Evolutionary conservation across 805 yeast genomes (phyloP).

Genomic region (Candida ortonii): DNA sequence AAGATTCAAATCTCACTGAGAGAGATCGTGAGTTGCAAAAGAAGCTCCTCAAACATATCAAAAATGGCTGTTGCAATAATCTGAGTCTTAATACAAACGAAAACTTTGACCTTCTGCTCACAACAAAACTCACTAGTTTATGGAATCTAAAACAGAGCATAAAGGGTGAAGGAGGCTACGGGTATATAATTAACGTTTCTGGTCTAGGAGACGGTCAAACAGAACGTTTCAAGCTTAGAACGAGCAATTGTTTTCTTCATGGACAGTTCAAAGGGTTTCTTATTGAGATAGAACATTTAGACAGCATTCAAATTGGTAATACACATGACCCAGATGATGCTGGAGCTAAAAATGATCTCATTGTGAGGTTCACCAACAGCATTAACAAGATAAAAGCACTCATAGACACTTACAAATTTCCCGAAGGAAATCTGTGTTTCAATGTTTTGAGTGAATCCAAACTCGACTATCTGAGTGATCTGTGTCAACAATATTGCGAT

Average conservation of each 20-base stretch:
- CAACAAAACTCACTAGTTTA: slow-evolving; percentile 58
- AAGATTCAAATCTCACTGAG: slow-evolving; percentile 7
- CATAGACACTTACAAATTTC: slow-evolving; percentile 33
- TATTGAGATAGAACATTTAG: slow-evolving; percentile 52
- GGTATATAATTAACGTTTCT: slow-evolving; percentile 49
- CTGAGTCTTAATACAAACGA: slow-evolving; percentile 37
- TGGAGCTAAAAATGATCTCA: slow-evolving; percentile 25
- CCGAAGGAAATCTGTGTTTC: slow-evolving; percentile 36
- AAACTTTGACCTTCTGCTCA: slow-evolving; percentile 52
- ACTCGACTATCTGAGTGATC: slow-evolving; percentile 35
- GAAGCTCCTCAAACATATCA: slow-evolving; percentile 27
- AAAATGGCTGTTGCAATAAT: slow-evolving; percentile 51
- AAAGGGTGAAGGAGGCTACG: slow-evolving; percentile 72
- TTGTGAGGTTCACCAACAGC: slow-evolving; percentile 32
- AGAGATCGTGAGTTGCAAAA: slow-evolving; percentile 21
- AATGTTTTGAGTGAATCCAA: slow-evolving; percentile 38
- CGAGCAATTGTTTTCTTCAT: slow-evolving; percentile 71
- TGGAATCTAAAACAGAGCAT: slow-evolving; percentile 71
- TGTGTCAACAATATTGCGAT: slow-evolving; percentile 40
- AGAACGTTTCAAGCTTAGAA: slow-evolving; percentile 53
- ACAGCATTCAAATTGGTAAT: slow-evolving; percentile 18
- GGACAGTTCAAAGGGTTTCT: slow-evolving; percentile 72
- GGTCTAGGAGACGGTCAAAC: slow-evolving; percentile 20
- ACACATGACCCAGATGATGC: slow-evolving; percentile 15
- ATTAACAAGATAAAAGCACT: slow-evolving; percentile 33